Conservation (phyloP, 305 asterid species). For the Solanum hybrid region DNA sequence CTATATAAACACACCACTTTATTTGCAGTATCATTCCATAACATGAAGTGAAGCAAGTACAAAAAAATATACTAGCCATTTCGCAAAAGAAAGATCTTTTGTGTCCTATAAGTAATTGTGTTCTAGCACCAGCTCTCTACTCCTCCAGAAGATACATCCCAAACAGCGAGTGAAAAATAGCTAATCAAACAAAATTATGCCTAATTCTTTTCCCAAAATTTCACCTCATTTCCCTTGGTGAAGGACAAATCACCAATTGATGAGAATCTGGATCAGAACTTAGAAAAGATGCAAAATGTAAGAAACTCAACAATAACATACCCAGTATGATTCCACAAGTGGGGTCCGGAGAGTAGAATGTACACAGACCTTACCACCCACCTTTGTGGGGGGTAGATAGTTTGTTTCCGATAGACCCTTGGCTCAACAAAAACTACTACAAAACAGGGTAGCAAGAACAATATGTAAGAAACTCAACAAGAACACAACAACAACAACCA, state of each 20-base stretch:
- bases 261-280: neutral
- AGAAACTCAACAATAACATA: neutral
- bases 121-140: neutral
- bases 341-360: neutral
- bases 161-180: neutral
- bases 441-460: neutral
- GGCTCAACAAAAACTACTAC: neutral
- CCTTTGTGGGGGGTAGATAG: neutral
- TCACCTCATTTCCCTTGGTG: neutral
- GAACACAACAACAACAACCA: neutral
- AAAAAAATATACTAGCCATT: neutral
- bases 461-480: neutral
- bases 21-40: neutral
- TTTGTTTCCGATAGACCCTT: neutral
- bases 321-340: neutral
- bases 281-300: neutral
- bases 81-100: neutral
- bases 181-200: neutral
- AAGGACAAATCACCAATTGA: neutral
- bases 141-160: conserved; percentile 12
- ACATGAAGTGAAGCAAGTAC: neutral
- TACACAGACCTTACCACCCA: neutral
- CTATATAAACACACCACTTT: neutral
- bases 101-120: neutral
- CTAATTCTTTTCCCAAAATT: neutral